Conservation (phyloP, 495 filamentous ascomycete species). For the Clohesyomyces aquaticus region DNA sequence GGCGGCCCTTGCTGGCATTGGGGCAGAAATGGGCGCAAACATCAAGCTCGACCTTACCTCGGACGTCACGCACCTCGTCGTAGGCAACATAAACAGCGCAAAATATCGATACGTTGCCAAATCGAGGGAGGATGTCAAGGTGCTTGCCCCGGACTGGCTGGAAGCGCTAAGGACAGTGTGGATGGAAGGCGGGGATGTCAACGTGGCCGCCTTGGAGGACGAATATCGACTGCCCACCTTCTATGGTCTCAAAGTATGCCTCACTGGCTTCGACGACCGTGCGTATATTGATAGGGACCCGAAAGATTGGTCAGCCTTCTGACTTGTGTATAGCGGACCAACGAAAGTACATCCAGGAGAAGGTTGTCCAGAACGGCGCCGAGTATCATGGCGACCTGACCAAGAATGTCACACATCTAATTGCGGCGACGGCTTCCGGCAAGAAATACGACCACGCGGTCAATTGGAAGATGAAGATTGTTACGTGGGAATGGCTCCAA, state of each 20-base stretch:
- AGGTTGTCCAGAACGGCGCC: slow-evolving; percentile 69
- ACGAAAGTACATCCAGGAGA: slow-evolving; percentile 68
- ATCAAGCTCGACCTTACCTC: slow-evolving; percentile 91
- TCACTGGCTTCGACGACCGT: slow-evolving; percentile 91
- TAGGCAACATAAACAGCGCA: slow-evolving; percentile 80
- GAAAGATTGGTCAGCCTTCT: background rate
- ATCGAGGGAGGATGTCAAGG: slow-evolving; percentile 80
- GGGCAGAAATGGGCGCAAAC: slow-evolving; percentile 79
- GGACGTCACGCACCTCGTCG: slow-evolving; percentile 92
- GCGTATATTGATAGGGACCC: slow-evolving; percentile 43
- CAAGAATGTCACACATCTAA: slow-evolving; percentile 79
- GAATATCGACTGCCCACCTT: slow-evolving; percentile 65
- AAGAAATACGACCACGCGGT: slow-evolving; percentile 86
- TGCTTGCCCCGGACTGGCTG: slow-evolving; percentile 79
- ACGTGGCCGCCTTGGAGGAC: slow-evolving; percentile 68
- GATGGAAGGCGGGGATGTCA: slow-evolving; percentile 78
- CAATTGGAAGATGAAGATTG: slow-evolving; percentile 75
- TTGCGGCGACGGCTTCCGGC: slow-evolving; percentile 76
- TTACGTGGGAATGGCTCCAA: slow-evolving; percentile 80
- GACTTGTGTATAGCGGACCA: slow-evolving; percentile 57
- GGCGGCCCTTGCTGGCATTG: slow-evolving; percentile 70
- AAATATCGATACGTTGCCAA: slow-evolving; percentile 97
- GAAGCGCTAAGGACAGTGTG: slow-evolving; percentile 79
- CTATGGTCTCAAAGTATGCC: slow-evolving; percentile 70
- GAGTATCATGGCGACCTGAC: slow-evolving; percentile 85